These are phyloP conservation scores for Calonectria naviculata DNA, from an alignment of 2,329 filamentous ascomycete genomes.

Conservation along the genomic window DNA sequence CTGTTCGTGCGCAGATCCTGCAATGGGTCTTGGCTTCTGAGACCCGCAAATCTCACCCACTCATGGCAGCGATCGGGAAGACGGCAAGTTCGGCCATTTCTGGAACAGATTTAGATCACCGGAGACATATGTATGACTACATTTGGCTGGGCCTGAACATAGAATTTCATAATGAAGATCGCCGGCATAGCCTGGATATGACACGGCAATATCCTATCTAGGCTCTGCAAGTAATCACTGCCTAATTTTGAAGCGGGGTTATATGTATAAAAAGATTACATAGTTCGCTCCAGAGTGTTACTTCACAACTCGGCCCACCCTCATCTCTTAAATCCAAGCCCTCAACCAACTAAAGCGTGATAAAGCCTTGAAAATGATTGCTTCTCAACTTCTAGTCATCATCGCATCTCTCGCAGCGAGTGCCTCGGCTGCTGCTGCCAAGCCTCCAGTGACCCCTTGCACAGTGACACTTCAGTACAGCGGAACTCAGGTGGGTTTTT, in stretches of 20 bases:
- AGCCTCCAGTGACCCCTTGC: neutral
- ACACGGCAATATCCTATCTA: neutral
- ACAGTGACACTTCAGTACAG: neutral
- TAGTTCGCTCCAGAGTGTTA: neutral
- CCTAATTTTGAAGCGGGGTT: neutral
- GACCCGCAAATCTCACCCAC: neutral
- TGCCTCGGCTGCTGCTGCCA: neutral
- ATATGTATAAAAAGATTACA: neutral
- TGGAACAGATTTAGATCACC: neutral
- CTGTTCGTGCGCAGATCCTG: neutral
- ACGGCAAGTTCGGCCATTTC: neutral
- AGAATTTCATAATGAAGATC: neutral
- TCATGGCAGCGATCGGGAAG: neutral
- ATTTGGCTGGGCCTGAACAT: neutral
- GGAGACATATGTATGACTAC: neutral
- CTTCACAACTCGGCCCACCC: neutral
- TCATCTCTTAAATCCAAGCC: neutral
- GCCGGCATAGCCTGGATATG: neutral
- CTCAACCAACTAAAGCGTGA: too few species aligned
- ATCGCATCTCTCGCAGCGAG: neutral
- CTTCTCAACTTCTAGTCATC: neutral
- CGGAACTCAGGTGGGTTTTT: neutral
- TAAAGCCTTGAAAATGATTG: neutral
- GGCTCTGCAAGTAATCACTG: neutral
- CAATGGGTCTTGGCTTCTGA: neutral